These are phyloP conservation scores for Fusarium anthophilum DNA, from an alignment of 2,329 filamentous ascomycete genomes.

Conservation along the genomic window DNA sequence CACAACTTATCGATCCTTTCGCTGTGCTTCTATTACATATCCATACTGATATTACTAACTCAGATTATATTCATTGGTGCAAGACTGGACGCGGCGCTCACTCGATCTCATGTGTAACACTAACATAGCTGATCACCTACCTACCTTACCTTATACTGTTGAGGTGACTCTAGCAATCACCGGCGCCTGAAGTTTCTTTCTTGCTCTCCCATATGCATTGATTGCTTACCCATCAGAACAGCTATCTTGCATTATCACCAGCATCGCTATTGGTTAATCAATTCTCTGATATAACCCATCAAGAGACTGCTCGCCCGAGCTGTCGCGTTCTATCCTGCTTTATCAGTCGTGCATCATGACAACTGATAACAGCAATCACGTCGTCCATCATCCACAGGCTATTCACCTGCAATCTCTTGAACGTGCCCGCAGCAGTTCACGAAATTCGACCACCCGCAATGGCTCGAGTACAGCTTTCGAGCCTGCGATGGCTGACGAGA, in stretches of 20 bases:
- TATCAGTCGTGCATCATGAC: constrained; percentile 47
- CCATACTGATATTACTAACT: constrained; percentile 9
- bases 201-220: neutral
- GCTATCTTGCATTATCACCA: neutral
- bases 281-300: neutral
- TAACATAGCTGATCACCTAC: neutral
- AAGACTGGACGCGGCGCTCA: constrained; percentile 13
- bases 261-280: neutral
- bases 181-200: constrained; percentile 2
- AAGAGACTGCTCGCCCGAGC: neutral
- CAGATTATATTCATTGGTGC: neutral
- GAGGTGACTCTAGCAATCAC: neutral
- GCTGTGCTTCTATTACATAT: neutral
- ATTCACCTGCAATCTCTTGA: constrained; percentile 52
- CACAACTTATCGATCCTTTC: constrained; percentile 7
- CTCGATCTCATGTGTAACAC: neutral
- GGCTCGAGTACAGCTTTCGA: constrained; percentile 60
- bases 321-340: neutral
- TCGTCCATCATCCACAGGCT: constrained; percentile 57
- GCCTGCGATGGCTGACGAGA: constrained; percentile 47
- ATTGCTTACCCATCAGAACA: constrained; percentile 2
- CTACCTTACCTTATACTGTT: neutral
- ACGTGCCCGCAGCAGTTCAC: constrained; percentile 42
- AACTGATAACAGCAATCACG: constrained; percentile 52
- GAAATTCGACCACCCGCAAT: constrained; percentile 41